These are phyloP conservation scores for Backusella psychrophila DNA, from an alignment of 192 early-diverging fungal genomes.

Conservation along the genomic window DNA sequence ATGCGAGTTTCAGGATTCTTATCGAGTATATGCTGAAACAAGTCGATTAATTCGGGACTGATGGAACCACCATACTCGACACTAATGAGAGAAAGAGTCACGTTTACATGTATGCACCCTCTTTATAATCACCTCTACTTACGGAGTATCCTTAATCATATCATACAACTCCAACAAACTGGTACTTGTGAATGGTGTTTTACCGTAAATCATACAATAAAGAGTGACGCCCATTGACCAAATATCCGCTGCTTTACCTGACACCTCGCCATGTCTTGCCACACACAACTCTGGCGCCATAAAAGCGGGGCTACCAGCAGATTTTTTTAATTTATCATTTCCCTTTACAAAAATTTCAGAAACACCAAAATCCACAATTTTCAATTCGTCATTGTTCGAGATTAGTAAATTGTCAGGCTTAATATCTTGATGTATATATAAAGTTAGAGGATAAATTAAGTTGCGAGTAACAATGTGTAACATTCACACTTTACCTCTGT, in stretches of 20 bases:
- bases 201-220: slow-evolving; percentile 81
- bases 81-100: background rate
- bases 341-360: slow-evolving; percentile 86
- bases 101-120: no score
- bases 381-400: slow-evolving; percentile 72
- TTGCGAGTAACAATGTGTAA: background rate
- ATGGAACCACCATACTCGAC: slow-evolving; percentile 21
- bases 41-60: slow-evolving; percentile 53
- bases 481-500: slow-evolving; percentile 54
- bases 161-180: slow-evolving; percentile 84
- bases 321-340: slow-evolving; percentile 67
- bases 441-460: background rate
- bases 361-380: slow-evolving; percentile 98
- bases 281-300: slow-evolving; percentile 76
- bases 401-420: slow-evolving; percentile 94
- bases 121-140: background rate
- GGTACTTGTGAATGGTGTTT: slow-evolving; percentile 73
- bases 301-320: slow-evolving; percentile 90
- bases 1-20: slow-evolving; percentile 81
- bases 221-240: slow-evolving; percentile 90
- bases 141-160: slow-evolving; percentile 60
- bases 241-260: slow-evolving; percentile 76
- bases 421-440: slow-evolving; percentile 51
- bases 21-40: slow-evolving; percentile 71
- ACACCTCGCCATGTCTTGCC: slow-evolving; percentile 67